A percentile compares a stretch with the other conserved stretches of the same genome.
Conservation (phyloP, 805 yeast genomes). For the Yarrowia sp. region DNA sequence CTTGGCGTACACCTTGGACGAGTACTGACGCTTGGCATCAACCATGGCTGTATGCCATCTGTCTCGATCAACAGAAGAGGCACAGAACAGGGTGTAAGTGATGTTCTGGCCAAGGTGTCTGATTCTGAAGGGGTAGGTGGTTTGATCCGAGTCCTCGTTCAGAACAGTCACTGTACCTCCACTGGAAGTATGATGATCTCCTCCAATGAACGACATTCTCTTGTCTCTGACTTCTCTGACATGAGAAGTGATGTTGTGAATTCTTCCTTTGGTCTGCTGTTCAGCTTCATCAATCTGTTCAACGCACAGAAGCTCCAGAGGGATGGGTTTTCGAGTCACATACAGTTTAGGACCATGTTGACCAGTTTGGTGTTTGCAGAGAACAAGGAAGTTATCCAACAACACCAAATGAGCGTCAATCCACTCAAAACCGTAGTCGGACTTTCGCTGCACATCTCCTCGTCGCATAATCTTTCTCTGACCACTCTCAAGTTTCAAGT, state of each 20-base stretch:
- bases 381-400: conserved; percentile 62
- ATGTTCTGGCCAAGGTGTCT: conserved; percentile 40
- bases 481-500: conserved; percentile 52
- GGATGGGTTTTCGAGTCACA: conserved; percentile 42
- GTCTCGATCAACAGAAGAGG: conserved; percentile 46
- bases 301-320: conserved; percentile 56
- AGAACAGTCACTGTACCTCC: conserved; percentile 33
- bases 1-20: conserved; percentile 38
- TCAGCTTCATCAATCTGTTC: conserved; percentile 36
- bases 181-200: not conserved
- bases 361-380: conserved; percentile 41
- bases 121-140: conserved; percentile 39
- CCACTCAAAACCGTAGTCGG: conserved; percentile 64
- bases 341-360: conserved; percentile 38
- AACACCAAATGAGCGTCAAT: conserved; percentile 52
- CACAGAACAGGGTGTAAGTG: conserved; percentile 38
- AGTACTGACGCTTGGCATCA: conserved; percentile 46
- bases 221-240: conserved; percentile 29
- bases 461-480: conserved; percentile 56
- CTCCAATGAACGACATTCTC: conserved; percentile 28
- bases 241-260: conserved; percentile 34
- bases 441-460: conserved; percentile 59
- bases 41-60: conserved; percentile 57
- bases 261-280: conserved; percentile 29
- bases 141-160: conserved; percentile 33